Evolutionary conservation across 768 basidiomycete genomes (phyloP), one percentile per base, ranked within the genome.

Genomic region (Crucibulum laeve): DNA sequence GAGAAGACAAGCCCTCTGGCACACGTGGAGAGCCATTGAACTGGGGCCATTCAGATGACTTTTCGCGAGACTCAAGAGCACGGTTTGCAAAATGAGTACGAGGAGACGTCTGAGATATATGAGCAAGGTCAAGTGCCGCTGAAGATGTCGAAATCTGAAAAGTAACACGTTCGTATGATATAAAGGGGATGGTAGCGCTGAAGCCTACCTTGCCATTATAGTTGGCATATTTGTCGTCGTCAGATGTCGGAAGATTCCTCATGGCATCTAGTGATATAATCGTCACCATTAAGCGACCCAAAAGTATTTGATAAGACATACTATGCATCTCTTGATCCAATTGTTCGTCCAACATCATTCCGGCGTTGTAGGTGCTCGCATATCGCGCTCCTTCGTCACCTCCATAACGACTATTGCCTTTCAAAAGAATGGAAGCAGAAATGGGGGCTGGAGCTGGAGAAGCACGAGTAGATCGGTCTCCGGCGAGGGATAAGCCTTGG

Each of bases 311-410:
- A 22, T 33, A 33, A 5, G 14, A 76, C 86, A 54, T 53, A 92
- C 91, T 92, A 58, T 93, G 84, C 81, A 95, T 92, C 60, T 95
- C 92, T 65, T 90, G 82, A 57, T 95, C 92, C 52, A 95, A 66
- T 57, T 94, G 91, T 61, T 94, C 88, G 53, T 95, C 92, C 48
- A 95, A 69, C 81, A 94, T 83, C 83, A 91, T 85, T 23, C 88
- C 89, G 30, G 87, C 79, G 56, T 90, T 91, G 62, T 81, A 89
- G 25, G 72, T 73, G 48, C 74, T 80, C 5, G 78, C 77, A 57
- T 80, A 79, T 38, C 70, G 73, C 11, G 70, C 64, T 30, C 74
- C 77, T 42, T 86, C 82, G 38, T 80, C 81, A 36, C 79, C 76
- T 17, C 57, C 68, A 53, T 78, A 80, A 15, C 77, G 74, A 7